Evolutionary conservation across 108 stramenopile genomes (phyloP).

Genomic region (Cyclotella cryptica): DNA sequence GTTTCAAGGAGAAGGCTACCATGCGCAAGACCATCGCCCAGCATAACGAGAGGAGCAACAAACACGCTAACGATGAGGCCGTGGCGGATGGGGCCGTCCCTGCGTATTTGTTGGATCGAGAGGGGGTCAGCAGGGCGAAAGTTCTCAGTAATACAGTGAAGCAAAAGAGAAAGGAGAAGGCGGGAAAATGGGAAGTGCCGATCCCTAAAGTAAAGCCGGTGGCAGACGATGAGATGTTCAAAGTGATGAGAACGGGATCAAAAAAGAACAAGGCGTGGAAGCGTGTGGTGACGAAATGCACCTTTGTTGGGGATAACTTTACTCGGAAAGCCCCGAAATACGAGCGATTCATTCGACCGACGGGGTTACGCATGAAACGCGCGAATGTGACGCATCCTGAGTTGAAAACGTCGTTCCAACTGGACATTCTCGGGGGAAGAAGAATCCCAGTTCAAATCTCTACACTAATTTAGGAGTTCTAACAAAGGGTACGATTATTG

Average conservation of each 20-base stretch:
- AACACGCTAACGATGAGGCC: conserved; percentile 95
- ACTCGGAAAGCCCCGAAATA: conserved; percentile 99
- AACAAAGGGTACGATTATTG: conserved; percentile 99
- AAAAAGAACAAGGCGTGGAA: conserved; percentile 98
- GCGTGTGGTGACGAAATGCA: conserved; percentile 97
- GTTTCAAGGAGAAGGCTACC: conserved; percentile 99
- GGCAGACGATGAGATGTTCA: conserved; percentile 99
- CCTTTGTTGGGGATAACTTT: conserved; percentile 97
- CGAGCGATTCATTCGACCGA: conserved; percentile 99
- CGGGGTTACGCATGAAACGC: conserved; percentile 97
- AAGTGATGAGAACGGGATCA: conserved; percentile 90
- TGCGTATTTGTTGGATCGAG: conserved; percentile 97
- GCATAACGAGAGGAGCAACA: conserved; percentile 97
- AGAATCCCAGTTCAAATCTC: conserved; percentile 93
- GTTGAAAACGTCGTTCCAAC: conserved; percentile 97
- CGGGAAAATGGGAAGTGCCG: conserved; percentile 99
- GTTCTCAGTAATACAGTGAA: conserved; percentile 98
- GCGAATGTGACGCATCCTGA: conserved; percentile 99
- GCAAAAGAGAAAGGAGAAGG: conserved; percentile 99
- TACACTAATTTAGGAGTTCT: conserved; percentile 98
- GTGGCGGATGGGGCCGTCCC: conserved; percentile 97
- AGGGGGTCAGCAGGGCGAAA: conserved; percentile 97
- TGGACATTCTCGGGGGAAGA: conserved; percentile 98
- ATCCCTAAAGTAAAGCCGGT: conserved; percentile 99
- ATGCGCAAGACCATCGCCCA: conserved; percentile 99